Conservation (phyloP, 768 basidiomycete genomes). For the Lactarius psammicola region DNA sequence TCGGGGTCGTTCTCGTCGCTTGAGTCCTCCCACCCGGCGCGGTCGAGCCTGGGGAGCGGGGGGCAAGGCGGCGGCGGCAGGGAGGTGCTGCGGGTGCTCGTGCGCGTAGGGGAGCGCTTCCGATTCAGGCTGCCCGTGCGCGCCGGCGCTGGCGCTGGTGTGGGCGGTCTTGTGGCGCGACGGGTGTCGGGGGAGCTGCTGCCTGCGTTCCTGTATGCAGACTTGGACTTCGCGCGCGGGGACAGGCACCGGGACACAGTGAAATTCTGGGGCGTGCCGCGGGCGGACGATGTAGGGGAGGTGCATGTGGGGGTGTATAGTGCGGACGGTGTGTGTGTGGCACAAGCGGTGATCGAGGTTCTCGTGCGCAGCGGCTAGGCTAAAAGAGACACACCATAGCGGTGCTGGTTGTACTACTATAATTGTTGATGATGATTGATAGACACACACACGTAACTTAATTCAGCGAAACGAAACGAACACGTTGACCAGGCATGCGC, state of each 20-base stretch:
- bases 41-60: constrained; percentile 24
- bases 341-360: constrained; percentile 28
- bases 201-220: constrained; percentile 27
- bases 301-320: constrained; percentile 26
- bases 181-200: constrained; percentile 22
- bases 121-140: constrained; percentile 28
- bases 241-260: constrained; percentile 26
- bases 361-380: constrained; percentile 25
- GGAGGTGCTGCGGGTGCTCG: constrained; percentile 27
- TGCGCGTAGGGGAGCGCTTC: constrained; percentile 29
- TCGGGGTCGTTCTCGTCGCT: constrained; percentile 59
- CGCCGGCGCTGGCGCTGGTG: constrained; percentile 1
- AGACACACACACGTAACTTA: neutral
- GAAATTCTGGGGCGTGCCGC: constrained; percentile 30
- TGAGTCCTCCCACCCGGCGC: constrained; percentile 54
- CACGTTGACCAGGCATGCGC: constrained; percentile 15
- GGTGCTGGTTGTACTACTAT: constrained; percentile 7
- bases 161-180: constrained; percentile 20
- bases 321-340: constrained; percentile 23
- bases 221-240: constrained; percentile 23
- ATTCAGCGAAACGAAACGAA: constrained; percentile 17
- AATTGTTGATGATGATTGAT: constrained; percentile 12
- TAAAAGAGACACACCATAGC: constrained; percentile 16
- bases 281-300: constrained; percentile 27
- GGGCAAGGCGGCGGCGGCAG: constrained; percentile 2